These are phyloP conservation scores for Amanita brunnescens DNA, from an alignment of 768 basidiomycete species.

Conservation along the genomic window DNA sequence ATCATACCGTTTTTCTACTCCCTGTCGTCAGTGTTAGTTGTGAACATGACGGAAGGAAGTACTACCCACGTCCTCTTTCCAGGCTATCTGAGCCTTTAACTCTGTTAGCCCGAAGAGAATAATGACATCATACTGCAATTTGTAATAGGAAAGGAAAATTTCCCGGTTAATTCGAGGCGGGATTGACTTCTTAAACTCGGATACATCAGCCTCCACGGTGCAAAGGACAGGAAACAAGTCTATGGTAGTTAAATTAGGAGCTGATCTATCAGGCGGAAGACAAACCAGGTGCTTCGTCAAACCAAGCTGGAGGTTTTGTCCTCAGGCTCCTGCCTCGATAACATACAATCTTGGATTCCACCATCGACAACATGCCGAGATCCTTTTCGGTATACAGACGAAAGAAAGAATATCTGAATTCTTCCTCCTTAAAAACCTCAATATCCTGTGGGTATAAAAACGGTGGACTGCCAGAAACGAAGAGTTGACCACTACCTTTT, in stretches of 20 bases:
- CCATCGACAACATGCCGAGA: slow-evolving; percentile 9
- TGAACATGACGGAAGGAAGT: not conserved
- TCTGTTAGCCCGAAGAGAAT: slow-evolving; percentile 38
- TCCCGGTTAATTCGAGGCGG: not conserved
- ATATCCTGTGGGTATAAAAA: slow-evolving; percentile 12
- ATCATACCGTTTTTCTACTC: slow-evolving; percentile 14
- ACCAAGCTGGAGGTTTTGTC: slow-evolving; percentile 12
- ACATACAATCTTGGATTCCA: slow-evolving; percentile 8
- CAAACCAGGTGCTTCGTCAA: not conserved
- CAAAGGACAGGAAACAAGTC: slow-evolving; percentile 15
- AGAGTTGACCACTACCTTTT: slow-evolving; percentile 3
- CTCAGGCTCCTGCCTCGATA: slow-evolving; percentile 15
- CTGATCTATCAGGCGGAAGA: not conserved
- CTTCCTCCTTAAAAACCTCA: slow-evolving; percentile 15
- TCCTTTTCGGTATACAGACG: slow-evolving; percentile 4
- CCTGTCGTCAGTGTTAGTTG: slow-evolving; percentile 5
- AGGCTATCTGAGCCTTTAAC: slow-evolving; percentile 34
- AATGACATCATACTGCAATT: slow-evolving; percentile 27
- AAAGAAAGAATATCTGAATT: slow-evolving; percentile 12
- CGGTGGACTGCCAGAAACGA: not conserved
- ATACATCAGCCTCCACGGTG: slow-evolving; percentile 15
- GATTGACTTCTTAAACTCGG: slow-evolving; percentile 7
- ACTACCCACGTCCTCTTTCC: slow-evolving; percentile 29
- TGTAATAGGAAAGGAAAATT: slow-evolving; percentile 13
- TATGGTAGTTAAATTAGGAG: not conserved